These are phyloP conservation scores for Apiosordaria backusii DNA, from an alignment of 495 filamentous ascomycete species.

Conservation along the genomic window DNA sequence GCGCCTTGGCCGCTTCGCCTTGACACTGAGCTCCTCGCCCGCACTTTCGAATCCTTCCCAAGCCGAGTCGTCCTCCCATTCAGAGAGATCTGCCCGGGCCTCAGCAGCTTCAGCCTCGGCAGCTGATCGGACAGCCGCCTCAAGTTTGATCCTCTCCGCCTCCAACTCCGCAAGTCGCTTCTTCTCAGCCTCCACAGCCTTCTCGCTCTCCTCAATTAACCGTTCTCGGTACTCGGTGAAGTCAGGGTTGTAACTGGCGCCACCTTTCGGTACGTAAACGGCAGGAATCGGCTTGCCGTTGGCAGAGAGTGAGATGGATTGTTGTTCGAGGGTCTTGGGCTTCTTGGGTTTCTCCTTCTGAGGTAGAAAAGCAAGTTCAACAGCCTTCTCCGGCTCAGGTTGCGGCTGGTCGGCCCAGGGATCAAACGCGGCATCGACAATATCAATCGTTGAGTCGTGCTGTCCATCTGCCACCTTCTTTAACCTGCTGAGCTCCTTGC, in stretches of 20 bases:
- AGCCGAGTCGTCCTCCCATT: slow-evolving; percentile 78
- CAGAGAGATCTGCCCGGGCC: slow-evolving; percentile 63
- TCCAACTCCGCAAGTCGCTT: slow-evolving; percentile 66
- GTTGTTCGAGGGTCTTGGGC: slow-evolving; percentile 69
- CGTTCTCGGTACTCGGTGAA: slow-evolving; percentile 80
- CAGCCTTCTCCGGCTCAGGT: slow-evolving; percentile 42
- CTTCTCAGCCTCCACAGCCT: slow-evolving; percentile 75
- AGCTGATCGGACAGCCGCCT: slow-evolving; percentile 52
- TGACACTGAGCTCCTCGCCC: slow-evolving; percentile 59
- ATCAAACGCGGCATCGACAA: slow-evolving; percentile 62
- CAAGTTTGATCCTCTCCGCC: slow-evolving; percentile 53
- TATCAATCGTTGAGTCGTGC: slow-evolving; percentile 52
- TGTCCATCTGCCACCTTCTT: slow-evolving; percentile 73
- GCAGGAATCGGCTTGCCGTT: slow-evolving; percentile 73
- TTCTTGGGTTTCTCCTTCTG: slow-evolving; percentile 62
- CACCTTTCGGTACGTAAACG: slow-evolving; percentile 72
- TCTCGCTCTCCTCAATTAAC: slow-evolving; percentile 66
- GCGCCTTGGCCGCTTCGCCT: slow-evolving; percentile 68
- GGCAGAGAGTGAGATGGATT: slow-evolving; percentile 74
- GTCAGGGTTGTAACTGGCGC: slow-evolving; percentile 85
- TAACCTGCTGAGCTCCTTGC: slow-evolving; percentile 74
- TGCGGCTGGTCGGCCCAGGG: slow-evolving; percentile 62
- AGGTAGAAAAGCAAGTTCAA: slow-evolving; percentile 51
- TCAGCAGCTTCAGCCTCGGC: slow-evolving; percentile 61
- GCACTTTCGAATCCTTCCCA: slow-evolving; percentile 81